These are phyloP conservation scores for Mesembryanthemum crystallinum DNA, from an alignment of 148 eudicot genomes.

Conservation along the genomic window DNA sequence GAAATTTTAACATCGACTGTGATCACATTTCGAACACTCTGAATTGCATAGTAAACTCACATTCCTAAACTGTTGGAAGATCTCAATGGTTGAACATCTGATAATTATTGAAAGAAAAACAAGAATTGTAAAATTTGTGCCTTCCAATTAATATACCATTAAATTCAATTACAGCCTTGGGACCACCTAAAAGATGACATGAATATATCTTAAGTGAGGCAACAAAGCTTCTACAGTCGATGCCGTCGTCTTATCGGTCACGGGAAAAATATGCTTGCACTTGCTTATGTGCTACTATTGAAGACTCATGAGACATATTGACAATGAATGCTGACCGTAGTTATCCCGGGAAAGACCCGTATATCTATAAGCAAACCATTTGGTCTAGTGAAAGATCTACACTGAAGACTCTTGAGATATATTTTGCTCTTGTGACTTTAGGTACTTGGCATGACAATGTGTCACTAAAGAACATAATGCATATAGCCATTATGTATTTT, in stretches of 20 bases:
- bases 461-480: no score
- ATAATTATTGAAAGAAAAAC: not conserved
- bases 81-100: no score
- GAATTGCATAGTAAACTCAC: not conserved
- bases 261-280: not conserved
- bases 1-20: not conserved
- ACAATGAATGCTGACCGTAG: not conserved
- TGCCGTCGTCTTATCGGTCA: not conserved
- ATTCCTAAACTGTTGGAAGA: no score
- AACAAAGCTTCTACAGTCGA: not conserved
- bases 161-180: not conserved
- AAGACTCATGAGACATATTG: not conserved
- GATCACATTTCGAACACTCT: not conserved
- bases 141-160: not conserved
- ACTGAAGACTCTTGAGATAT: not conserved
- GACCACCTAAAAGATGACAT: not conserved
- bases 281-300: not conserved
- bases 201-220: not conserved
- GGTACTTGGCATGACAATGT: no score
- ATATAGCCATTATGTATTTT: not conserved
- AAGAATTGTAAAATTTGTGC: not conserved
- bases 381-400: not conserved
- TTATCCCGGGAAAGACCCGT: not conserved
- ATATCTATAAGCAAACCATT: not conserved
- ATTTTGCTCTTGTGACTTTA: no score